Evolutionary conservation across 2,329 filamentous ascomycete species (phyloP).

Genomic region (Cercospora zeina): DNA sequence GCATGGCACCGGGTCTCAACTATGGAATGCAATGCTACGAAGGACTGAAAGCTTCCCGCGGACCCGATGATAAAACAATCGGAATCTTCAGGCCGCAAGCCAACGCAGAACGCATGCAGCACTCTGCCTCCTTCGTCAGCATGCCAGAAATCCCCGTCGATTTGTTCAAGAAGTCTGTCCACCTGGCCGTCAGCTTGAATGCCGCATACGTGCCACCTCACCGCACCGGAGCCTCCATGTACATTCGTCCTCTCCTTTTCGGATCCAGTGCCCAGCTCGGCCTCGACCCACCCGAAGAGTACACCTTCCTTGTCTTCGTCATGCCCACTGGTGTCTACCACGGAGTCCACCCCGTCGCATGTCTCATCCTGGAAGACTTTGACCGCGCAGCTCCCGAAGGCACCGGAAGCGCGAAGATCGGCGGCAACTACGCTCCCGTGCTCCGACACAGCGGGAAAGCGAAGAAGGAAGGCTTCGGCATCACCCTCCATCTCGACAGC

Average conservation of each 20-base stretch:
- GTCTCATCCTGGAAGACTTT: slow-evolving; percentile 86
- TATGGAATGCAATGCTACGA: slow-evolving; percentile 98
- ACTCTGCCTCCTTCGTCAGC: slow-evolving; percentile 79
- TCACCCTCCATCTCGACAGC: slow-evolving; percentile 90
- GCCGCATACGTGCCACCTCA: slow-evolving; percentile 89
- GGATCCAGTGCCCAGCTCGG: slow-evolving; percentile 85
- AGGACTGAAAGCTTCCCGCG: slow-evolving; percentile 94
- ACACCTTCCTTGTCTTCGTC: slow-evolving; percentile 86
- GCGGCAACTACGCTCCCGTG: slow-evolving; percentile 94
- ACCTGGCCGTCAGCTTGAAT: slow-evolving; percentile 81
- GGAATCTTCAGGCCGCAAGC: slow-evolving; percentile 83
- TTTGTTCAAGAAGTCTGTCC: slow-evolving; percentile 73
- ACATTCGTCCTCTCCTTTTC: slow-evolving; percentile 85
- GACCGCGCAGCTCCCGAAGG: slow-evolving; percentile 91
- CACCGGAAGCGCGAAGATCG: slow-evolving; percentile 87
- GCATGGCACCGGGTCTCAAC: slow-evolving; percentile 92
- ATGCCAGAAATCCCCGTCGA: slow-evolving; percentile 77
- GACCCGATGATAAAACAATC: slow-evolving; percentile 67
- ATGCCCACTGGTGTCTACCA: slow-evolving; percentile 94
- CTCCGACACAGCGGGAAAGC: slow-evolving; percentile 84
- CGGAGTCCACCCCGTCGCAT: slow-evolving; percentile 81
- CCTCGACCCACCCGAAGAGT: slow-evolving; percentile 83
- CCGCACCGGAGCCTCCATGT: slow-evolving; percentile 85
- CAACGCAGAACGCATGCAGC: slow-evolving; percentile 81
- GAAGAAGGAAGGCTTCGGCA: slow-evolving; percentile 77